Evolutionary conservation across 1,284 basidiomycete species (phyloP).

Genomic region (Filobasidium uniguttulatum): DNA sequence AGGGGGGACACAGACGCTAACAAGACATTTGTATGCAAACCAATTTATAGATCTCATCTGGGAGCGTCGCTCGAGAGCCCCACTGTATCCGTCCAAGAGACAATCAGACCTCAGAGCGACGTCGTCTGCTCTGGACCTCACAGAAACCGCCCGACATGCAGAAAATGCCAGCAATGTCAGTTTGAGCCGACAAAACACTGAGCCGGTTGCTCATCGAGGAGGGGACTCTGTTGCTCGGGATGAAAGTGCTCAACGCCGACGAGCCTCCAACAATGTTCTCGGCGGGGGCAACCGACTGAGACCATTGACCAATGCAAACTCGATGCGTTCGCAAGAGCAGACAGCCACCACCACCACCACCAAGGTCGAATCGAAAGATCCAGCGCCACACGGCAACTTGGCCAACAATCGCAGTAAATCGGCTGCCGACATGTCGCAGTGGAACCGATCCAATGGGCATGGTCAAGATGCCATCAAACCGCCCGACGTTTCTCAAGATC

Average conservation of each 20-base stretch:
- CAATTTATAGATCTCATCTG: constrained; percentile 14
- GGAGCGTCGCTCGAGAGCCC: constrained; percentile 9
- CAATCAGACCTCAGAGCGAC: constrained; percentile 5
- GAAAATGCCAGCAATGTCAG: constrained; percentile 1
- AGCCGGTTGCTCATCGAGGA: constrained; percentile 1
- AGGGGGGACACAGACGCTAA: background rate
- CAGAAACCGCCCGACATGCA: constrained; percentile 6
- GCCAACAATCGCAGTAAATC: constrained; percentile 13
- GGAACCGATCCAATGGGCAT: background rate
- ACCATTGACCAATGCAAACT: background rate
- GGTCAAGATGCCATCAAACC: constrained; percentile 2
- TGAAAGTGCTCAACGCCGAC: constrained; percentile 4
- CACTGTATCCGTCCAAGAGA: constrained; percentile 6
- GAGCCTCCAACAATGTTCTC: constrained; percentile 11
- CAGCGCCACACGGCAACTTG: background rate
- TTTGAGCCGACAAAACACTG: constrained; percentile 5
- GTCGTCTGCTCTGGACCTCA: constrained; percentile 14
- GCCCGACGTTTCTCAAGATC: background rate
- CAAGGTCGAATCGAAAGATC: background rate
- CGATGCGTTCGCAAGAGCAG: too few species aligned
- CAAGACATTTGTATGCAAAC: too few species aligned
- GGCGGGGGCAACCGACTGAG: constrained; percentile 6
- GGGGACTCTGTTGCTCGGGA: background rate
- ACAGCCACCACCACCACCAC: background rate
- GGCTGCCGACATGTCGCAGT: constrained; percentile 9